Conservation (phyloP, 495 filamentous ascomycete genomes). For the Xylaria acuta region DNA sequence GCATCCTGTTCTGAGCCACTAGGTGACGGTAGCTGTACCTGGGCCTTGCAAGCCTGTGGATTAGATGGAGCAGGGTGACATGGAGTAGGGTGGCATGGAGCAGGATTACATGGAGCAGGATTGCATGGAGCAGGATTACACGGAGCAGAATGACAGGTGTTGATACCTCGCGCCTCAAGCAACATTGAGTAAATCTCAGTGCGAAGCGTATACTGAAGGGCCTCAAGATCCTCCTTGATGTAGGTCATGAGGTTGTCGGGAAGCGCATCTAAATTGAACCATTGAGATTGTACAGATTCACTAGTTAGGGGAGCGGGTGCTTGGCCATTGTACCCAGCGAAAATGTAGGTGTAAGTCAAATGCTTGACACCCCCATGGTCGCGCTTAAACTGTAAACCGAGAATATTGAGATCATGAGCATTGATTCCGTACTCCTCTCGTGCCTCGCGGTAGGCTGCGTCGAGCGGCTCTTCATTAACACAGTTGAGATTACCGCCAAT, state of each 20-base stretch:
- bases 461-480: background rate
- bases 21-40: background rate
- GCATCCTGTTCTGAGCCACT: background rate
- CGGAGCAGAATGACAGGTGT: background rate
- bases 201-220: background rate
- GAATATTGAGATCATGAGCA: background rate
- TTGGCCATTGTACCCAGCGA: slow-evolving; percentile 19
- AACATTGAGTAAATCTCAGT: background rate
- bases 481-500: background rate
- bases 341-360: slow-evolving; percentile 19
- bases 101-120: too few species aligned
- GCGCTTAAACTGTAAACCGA: background rate
- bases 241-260: background rate
- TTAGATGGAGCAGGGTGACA: too few species aligned
- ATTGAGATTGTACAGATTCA: slow-evolving; percentile 6
- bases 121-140: too few species aligned
- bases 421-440: background rate
- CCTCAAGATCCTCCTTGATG: background rate
- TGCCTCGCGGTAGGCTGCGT: background rate
- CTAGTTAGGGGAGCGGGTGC: background rate
- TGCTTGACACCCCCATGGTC: slow-evolving; percentile 21
- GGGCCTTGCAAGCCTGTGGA: background rate
- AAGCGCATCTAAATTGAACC: slow-evolving; percentile 18
- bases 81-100: too few species aligned
- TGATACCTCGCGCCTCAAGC: background rate